Evolutionary conservation across 2,329 filamentous ascomycete genomes (phyloP), one percentile per base, ranked within the genome.

Genomic region (Monosporascus sp.): DNA sequence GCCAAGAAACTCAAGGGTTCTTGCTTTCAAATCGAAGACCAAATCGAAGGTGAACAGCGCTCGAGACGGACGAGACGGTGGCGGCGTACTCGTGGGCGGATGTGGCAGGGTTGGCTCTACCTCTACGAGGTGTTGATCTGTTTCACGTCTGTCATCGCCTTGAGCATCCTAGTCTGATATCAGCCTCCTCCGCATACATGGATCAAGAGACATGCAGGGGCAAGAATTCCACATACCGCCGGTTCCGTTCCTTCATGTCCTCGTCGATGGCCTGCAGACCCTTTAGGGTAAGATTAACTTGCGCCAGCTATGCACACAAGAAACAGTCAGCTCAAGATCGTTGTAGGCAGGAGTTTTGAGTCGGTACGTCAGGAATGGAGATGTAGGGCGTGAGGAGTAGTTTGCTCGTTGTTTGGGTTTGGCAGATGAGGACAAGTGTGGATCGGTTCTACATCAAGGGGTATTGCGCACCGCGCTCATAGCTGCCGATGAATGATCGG

Each of bases 381-480:
- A 49, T 24, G 25, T 27, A 61, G 49, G 53, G 53, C 57, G 58
- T 55, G 58, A 59, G 56, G 52, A 55, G 52, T 52, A 50, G 51
- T 44, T 39, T 49, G 37, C 22, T n/a, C 25, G 15, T 15, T 25
- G 53, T 50, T 54, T 60, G 63, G 58, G 55, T 62, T 60, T 63
- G 61, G 61, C 59, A 66, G 63, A 27, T 27, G 24, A 25, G 43
- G 25, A 44, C n/a, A 24, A 15, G 15, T 14, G 24, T 46, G 52
- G 46, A 59, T 53, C 55, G 58, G 63, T 68, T 67, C 63, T 65
- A 69, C 68, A 68, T 74, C 70, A 74, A 71, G 71, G 76, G 76
- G 72, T 69, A 71, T 65, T 75, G 65, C 83, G 78, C 80, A 87
- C 83, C 82, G 80, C 82, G 74, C 83, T 82, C 72, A 86, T 76